These are phyloP conservation scores for Tulasnella calospora DNA, from an alignment of 768 basidiomycete genomes.

Conservation along the genomic window DNA sequence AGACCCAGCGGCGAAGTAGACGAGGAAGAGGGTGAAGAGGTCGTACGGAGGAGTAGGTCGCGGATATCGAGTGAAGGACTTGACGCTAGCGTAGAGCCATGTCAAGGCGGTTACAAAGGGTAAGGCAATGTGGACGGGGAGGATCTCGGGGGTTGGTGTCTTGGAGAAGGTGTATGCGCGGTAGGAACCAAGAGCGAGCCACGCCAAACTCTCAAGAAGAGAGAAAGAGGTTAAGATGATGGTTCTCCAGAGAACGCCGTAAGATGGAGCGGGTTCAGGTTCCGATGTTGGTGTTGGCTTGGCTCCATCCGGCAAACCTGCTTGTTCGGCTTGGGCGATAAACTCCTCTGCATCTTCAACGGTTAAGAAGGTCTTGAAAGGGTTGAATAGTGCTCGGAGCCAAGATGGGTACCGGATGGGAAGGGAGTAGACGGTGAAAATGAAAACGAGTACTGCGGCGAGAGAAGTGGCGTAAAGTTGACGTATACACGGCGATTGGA, in stretches of 20 bases:
- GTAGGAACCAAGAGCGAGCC: constrained; percentile 60
- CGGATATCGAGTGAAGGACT: constrained; percentile 50
- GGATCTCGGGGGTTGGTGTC: not conserved
- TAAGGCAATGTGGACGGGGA: not conserved
- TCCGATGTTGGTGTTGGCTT: not conserved
- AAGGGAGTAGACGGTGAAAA: not conserved
- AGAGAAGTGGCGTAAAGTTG: not conserved
- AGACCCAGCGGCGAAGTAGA: constrained; percentile 45
- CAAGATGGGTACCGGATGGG: constrained; percentile 4
- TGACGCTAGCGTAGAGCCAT: constrained; percentile 45
- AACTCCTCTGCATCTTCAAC: constrained; percentile 30
- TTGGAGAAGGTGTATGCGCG: constrained; percentile 39
- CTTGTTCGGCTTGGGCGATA: constrained; percentile 8
- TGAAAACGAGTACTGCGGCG: not conserved
- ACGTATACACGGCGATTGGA: constrained; percentile 1
- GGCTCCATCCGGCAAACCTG: not conserved
- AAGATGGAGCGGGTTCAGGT: not conserved
- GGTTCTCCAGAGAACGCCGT: constrained; percentile 47
- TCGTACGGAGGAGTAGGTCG: constrained; percentile 56
- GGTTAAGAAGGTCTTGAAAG: constrained; percentile 27
- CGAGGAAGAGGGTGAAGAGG: constrained; percentile 54
- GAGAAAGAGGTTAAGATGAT: constrained; percentile 53
- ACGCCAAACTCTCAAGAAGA: constrained; percentile 51
- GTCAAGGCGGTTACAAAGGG: constrained; percentile 48
- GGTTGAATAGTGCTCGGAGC: not conserved